These are phyloP conservation scores for Ogataea parapolymorpha DNA, from an alignment of 805 yeast genomes.

Conservation along the genomic window DNA sequence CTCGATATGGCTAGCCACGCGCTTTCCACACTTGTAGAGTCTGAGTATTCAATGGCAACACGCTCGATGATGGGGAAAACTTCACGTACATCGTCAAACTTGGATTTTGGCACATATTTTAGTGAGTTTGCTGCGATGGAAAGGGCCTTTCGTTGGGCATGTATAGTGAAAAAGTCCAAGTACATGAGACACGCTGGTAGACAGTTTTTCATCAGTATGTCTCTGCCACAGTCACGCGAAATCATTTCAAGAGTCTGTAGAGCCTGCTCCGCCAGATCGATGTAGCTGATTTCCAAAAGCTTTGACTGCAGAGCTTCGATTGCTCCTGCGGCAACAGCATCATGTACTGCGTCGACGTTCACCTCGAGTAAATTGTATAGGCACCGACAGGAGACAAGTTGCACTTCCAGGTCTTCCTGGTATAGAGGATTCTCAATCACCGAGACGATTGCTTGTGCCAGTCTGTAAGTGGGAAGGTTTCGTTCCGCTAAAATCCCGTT, in stretches of 20 bases:
- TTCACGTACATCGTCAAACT: slow-evolving; percentile 48
- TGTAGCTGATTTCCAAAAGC: slow-evolving; percentile 70
- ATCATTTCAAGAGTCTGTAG: slow-evolving; percentile 69
- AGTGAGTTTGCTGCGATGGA: slow-evolving; percentile 70
- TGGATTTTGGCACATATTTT: slow-evolving; percentile 40
- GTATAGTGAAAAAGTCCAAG: slow-evolving; percentile 84
- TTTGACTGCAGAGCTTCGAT: slow-evolving; percentile 64
- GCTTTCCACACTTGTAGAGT: slow-evolving; percentile 56
- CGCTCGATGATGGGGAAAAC: slow-evolving; percentile 58
- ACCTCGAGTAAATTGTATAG: slow-evolving; percentile 78
- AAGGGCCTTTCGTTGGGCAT: slow-evolving; percentile 82
- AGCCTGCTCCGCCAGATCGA: slow-evolving; percentile 91
- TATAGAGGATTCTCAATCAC: slow-evolving; percentile 57
- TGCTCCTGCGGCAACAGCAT: slow-evolving; percentile 62
- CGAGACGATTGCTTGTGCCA: slow-evolving; percentile 52
- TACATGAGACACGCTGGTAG: slow-evolving; percentile 63
- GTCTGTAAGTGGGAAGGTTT: slow-evolving; percentile 53
- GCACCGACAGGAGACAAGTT: slow-evolving; percentile 79
- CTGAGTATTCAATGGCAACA: slow-evolving; percentile 54
- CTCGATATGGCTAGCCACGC: slow-evolving; percentile 64
- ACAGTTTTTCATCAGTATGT: slow-evolving; percentile 57
- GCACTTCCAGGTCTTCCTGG: slow-evolving; percentile 71
- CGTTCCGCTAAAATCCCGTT: slow-evolving; percentile 57
- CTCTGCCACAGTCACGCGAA: slow-evolving; percentile 50
- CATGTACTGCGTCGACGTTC: slow-evolving; percentile 57